A percentile compares a stretch with the other conserved stretches of the same genome.
These are phyloP conservation scores for Marasmius sp. DNA, from an alignment of 1,284 basidiomycete genomes.

Conservation along the genomic window DNA sequence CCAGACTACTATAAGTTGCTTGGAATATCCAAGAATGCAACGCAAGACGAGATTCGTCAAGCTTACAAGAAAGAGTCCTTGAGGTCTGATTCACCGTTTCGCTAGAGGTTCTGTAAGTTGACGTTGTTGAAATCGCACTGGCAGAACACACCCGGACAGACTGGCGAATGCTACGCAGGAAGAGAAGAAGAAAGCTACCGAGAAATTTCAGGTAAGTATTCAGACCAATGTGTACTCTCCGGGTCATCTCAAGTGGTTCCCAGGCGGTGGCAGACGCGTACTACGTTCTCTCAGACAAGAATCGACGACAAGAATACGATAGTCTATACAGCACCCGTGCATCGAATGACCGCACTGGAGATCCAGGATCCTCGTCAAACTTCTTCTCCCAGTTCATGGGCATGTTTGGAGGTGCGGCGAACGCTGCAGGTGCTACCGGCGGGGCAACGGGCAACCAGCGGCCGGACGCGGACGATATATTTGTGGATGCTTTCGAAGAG, in stretches of 20 bases:
- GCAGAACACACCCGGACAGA: constrained; percentile 87
- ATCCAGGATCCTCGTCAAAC: constrained; percentile 66
- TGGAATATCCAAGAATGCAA: constrained; percentile 56
- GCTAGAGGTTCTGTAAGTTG: constrained; percentile 9
- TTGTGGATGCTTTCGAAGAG: constrained; percentile 90
- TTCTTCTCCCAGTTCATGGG: constrained; percentile 80
- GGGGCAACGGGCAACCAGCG: constrained; percentile 39
- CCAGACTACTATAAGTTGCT: constrained; percentile 78
- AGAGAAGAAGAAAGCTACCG: constrained; percentile 77
- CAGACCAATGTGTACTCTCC: neutral
- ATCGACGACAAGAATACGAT: constrained; percentile 84
- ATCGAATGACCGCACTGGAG: constrained; percentile 48
- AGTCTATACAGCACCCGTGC: constrained; percentile 55
- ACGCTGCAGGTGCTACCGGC: constrained; percentile 25
- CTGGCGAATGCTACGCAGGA: constrained; percentile 71
- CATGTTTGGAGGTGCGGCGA: constrained; percentile 51
- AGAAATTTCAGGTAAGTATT: constrained; percentile 71
- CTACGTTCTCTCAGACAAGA: constrained; percentile 87
- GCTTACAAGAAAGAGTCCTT: constrained; percentile 85
- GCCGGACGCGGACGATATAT: constrained; percentile 80
- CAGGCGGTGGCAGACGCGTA: constrained; percentile 94
- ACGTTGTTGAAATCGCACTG: constrained; percentile 10
- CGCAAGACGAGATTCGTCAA: constrained; percentile 72
- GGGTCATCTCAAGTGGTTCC: neutral
- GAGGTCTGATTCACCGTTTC: constrained; percentile 34